Percentiles rank a stretch among this genome's conserved stretches.
Conservation (phyloP, 2,329 filamentous ascomycete species). For the Claviceps sp. region DNA sequence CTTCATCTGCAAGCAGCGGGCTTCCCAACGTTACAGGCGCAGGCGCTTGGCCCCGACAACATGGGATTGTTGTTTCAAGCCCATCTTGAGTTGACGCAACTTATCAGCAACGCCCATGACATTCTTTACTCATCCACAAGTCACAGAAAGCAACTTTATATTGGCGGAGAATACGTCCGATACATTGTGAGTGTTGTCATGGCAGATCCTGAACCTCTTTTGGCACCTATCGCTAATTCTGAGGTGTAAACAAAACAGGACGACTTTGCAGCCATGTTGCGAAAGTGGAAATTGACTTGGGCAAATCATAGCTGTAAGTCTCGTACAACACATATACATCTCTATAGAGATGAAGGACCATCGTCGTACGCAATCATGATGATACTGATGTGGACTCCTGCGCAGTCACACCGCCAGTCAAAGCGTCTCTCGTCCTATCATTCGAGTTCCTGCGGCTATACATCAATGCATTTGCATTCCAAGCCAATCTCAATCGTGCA, state of each 20-base stretch:
- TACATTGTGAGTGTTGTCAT: constrained; percentile 35
- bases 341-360: no score
- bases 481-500: constrained; percentile 48
- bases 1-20: constrained; percentile 51
- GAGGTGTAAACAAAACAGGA: constrained; percentile 24
- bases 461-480: constrained; percentile 64
- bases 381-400: neutral
- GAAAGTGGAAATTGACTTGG: constrained; percentile 60
- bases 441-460: constrained; percentile 63
- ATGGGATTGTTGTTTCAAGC: constrained; percentile 58
- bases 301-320: constrained; percentile 46
- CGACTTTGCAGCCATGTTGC: constrained; percentile 55
- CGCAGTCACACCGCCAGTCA: constrained; percentile 47
- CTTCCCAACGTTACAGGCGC: constrained; percentile 51
- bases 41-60: constrained; percentile 47
- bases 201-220: neutral
- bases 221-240: neutral
- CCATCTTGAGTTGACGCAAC: constrained; percentile 55
- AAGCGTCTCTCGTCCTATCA: constrained; percentile 53
- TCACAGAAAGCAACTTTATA: constrained; percentile 55
- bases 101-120: constrained; percentile 63
- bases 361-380: no score
- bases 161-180: constrained; percentile 60
- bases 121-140: constrained; percentile 59
- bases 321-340: no score